Base-by-base conservation (phyloP, 352 stramenopile genomes). In the Pythium rhizo-oryzae region DNA sequence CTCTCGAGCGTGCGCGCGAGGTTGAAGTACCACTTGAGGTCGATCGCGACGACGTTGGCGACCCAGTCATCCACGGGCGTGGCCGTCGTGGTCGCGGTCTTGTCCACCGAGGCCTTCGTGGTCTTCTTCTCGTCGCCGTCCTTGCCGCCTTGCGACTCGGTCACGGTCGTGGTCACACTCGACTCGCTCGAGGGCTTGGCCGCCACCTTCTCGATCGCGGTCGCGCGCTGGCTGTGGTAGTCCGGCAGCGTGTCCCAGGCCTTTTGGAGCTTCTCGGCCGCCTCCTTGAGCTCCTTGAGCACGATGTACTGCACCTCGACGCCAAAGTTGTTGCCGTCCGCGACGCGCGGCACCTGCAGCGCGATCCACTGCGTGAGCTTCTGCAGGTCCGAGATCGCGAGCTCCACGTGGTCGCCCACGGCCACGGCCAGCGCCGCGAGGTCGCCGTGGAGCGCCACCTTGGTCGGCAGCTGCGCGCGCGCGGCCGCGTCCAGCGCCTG, bases 21-120 rank as follows among this genome's bases (percentile, higher is more conserved):
- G 74, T 93, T 92, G 44, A 89, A 91, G 63, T 85, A 91, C 87
- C 87, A 96, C 77, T 96, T 94, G 65, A 96, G 63, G 57, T 96
- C 87, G 19, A 96, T 59, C 39, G 87, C 85, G 19, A 92, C 80
- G 55, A 93, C 73, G 39, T 89, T 74, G 21, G 84, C 80, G n/a
- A 89, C 24, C 56, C 81, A 83, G 60, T 95, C 87, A 25, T 88
- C 74, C 4, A 75, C 69, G 0, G 76, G 77, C 9, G 67, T 57
- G 21, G 65, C 72, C 41, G 59, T 37, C 11, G 69, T 80, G 30
- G 68, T 60, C 41, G 75, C 81, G 65, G 83, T 72, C 67, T 92
- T 92, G 56, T 89, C 82, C 55, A 87, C 75, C 47, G 73, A 75
- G 55, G 79, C 67, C 23, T 71, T 86, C 44, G 90, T 80, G 41